Evolutionary conservation across 192 early-diverging fungal species (phyloP).

Genomic region (Backusella mclennaniae): DNA sequence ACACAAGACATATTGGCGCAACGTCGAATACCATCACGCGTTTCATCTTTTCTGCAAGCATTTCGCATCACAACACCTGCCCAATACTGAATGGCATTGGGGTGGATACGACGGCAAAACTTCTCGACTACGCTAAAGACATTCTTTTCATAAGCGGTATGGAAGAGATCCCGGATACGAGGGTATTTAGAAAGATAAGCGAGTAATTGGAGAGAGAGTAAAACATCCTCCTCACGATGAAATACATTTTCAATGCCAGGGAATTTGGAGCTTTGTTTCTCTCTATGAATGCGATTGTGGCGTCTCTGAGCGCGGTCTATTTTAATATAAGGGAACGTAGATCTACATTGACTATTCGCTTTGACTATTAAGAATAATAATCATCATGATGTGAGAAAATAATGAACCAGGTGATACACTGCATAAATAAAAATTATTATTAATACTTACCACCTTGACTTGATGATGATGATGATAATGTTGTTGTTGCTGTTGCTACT

Average conservation of each 20-base stretch:
- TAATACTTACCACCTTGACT: background rate
- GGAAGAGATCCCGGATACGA: conserved; percentile 62
- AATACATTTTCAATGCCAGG: conserved; percentile 31
- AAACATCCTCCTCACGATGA: conserved; percentile 77
- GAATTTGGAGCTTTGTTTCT: conserved; percentile 3
- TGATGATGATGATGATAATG: background rate
- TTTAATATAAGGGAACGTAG: conserved; percentile 26
- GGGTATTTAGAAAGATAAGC: conserved; percentile 91
- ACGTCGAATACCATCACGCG: conserved; percentile 65
- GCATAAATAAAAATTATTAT: background rate
- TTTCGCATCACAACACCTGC: conserved; percentile 79
- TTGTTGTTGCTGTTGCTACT: too few species aligned
- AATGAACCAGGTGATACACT: background rate
- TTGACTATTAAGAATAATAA: background rate
- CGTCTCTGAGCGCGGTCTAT: conserved; percentile 14
- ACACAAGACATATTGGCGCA: conserved; percentile 78
- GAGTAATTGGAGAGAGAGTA: conserved; percentile 79
- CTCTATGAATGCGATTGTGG: conserved; percentile 9
- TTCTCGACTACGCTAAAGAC: conserved; percentile 77
- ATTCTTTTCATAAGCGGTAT: conserved; percentile 50
- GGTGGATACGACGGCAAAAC: conserved; percentile 64
- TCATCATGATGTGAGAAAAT: conserved; percentile 5
- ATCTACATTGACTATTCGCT: background rate
- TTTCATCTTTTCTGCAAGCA: conserved; percentile 76
- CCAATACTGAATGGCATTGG: conserved; percentile 70